Evolutionary conservation across 179 eudicot genomes (phyloP).

Genomic region (Amaranthus tricolor): DNA sequence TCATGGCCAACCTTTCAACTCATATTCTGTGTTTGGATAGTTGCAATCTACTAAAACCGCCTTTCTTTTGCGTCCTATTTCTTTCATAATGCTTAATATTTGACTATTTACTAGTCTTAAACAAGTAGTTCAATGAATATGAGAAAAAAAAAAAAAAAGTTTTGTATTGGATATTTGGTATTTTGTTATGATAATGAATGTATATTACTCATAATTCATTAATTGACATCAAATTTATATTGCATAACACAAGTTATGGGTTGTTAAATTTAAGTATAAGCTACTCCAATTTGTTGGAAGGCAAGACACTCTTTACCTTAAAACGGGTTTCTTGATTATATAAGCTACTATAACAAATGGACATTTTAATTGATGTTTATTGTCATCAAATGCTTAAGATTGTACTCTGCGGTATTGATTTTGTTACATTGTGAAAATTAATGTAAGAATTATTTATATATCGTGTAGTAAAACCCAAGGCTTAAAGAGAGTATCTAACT

Average conservation of each 20-base stretch:
- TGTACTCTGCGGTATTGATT: too few relatives aligned
- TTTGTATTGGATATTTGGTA: neutral
- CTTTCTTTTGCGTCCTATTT: slow-evolving; percentile 32
- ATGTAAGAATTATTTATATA: too few relatives aligned
- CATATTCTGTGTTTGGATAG: slow-evolving; percentile 35
- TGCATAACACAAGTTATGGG: neutral
- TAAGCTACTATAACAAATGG: neutral
- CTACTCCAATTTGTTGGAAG: slow-evolving; percentile 14
- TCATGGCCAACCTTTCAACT: slow-evolving; percentile 58
- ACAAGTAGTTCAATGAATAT: neutral
- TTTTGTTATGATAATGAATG: neutral
- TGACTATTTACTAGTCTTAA: neutral
- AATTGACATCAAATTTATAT: too few relatives aligned
- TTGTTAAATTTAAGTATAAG: slow-evolving; percentile 10
- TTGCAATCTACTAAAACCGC: slow-evolving; percentile 66
- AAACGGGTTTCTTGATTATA: neutral
- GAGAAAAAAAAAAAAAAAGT: neutral
- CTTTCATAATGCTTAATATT: slow-evolving; percentile 1
- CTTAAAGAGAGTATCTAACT: neutral
- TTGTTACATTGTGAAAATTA: too few relatives aligned
- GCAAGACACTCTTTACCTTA: slow-evolving; percentile 8
- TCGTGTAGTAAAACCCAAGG: too few relatives aligned
- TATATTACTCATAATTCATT: neutral
- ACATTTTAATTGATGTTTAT: too few relatives aligned
- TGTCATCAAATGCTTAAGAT: too few relatives aligned